Percentiles rank a stretch among this genome's conserved stretches.
Conservation (phyloP, 768 basidiomycete genomes). For the Mrakia blollopis region DNA sequence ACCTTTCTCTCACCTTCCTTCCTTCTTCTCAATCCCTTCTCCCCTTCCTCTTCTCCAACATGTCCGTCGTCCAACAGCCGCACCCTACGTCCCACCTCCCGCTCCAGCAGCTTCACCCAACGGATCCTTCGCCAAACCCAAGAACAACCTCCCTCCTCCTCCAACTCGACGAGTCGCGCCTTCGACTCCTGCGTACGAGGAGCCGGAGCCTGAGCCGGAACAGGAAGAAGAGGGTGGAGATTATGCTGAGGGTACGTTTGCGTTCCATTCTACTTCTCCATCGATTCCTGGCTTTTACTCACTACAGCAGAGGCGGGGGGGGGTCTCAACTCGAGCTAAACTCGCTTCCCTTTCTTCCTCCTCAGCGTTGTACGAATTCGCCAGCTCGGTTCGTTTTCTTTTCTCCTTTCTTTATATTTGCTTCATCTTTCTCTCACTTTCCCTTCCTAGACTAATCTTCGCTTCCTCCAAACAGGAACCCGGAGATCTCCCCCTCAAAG, state of each 20-base stretch:
- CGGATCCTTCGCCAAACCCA: neutral
- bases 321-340: no score
- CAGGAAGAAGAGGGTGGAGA: conserved; percentile 22
- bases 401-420: neutral
- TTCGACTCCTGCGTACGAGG: conserved; percentile 8
- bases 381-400: neutral
- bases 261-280: neutral
- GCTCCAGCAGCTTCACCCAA: neutral
- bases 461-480: conserved; percentile 8
- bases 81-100: conserved; percentile 20
- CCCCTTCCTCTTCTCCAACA: neutral
- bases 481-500: conserved; percentile 26
- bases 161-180: conserved; percentile 18
- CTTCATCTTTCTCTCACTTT: neutral
- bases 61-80: neutral
- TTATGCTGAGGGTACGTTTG: conserved; percentile 25
- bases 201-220: neutral
- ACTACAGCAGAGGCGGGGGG: no score
- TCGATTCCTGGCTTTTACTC: no score
- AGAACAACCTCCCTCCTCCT: conserved; percentile 30
- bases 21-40: neutral
- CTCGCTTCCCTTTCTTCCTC: neutral
- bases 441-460: neutral
- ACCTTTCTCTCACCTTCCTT: neutral
- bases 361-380: conserved; percentile 19